phyloP scores from a whole-genome alignment of 345 rosid species.

The Mallotus nudiflorus region DNA sequence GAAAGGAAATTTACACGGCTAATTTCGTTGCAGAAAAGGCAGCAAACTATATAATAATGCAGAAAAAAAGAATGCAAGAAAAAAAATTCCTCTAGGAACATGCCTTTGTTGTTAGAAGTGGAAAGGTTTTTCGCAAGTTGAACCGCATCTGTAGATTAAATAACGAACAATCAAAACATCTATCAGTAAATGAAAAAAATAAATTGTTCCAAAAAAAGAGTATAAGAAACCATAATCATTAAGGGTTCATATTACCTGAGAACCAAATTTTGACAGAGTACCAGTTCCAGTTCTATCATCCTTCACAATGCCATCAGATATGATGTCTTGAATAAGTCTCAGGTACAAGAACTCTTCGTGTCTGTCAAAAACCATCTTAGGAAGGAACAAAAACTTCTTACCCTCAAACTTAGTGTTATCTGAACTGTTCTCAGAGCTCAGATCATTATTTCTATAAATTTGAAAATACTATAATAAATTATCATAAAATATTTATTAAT shows the following conservation, averaged over 20 bases:
- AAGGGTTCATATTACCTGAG: constrained; percentile 48
- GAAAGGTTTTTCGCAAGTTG: constrained; percentile 82
- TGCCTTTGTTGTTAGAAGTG: constrained; percentile 86
- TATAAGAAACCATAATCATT: neutral
- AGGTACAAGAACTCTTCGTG: constrained; percentile 79
- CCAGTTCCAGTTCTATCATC: constrained; percentile 89
- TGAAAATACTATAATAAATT: too few species aligned
- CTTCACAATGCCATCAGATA: constrained; percentile 60
- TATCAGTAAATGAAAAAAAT: constrained; percentile 8
- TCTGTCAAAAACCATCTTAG: constrained; percentile 66
- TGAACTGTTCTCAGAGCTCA: constrained; percentile 31
- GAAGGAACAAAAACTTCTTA: constrained; percentile 62
- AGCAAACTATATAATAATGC: neutral
- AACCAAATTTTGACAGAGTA: constrained; percentile 81
- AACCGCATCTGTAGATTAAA: constrained; percentile 60
- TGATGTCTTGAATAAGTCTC: constrained; percentile 60
- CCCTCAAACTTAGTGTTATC: constrained; percentile 48
- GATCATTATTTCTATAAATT: too few species aligned
- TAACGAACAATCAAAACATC: neutral
- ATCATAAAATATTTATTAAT: too few species aligned
- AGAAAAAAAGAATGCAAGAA: neutral
- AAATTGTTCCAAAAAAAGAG: constrained; percentile 16
- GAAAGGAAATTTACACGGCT: neutral
- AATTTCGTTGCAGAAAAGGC: neutral
- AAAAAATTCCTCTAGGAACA: constrained; percentile 11